Conservation (phyloP, 2,329 filamentous ascomycete species). For the Cytospora paraplurivora region DNA sequence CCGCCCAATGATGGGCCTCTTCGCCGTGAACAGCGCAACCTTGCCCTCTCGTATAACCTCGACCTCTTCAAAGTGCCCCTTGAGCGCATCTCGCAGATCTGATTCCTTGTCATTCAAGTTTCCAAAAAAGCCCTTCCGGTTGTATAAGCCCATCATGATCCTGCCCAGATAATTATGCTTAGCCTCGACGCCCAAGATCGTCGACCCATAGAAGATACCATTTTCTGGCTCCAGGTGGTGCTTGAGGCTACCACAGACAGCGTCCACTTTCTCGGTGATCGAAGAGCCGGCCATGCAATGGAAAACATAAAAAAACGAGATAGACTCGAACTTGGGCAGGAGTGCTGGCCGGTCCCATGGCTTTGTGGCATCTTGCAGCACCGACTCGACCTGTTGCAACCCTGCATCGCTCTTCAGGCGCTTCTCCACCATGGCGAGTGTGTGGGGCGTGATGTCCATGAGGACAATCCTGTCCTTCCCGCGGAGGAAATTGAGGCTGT, state of each 20-base stretch:
- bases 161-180: background rate
- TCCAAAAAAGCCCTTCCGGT: background rate
- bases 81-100: slow-evolving; percentile 4
- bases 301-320: slow-evolving; percentile 4
- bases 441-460: slow-evolving; percentile 6
- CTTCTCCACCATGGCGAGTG: background rate
- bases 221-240: background rate
- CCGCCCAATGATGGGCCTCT: background rate
- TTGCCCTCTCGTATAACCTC: slow-evolving; percentile 2
- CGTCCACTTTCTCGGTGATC: background rate
- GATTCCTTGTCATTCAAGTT: slow-evolving; percentile 1
- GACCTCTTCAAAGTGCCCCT: slow-evolving; percentile 5
- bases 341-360: slow-evolving; percentile 3
- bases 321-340: slow-evolving; percentile 7
- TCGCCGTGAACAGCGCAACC: slow-evolving; percentile 4
- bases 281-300: slow-evolving; percentile 5
- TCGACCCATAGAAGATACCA: slow-evolving; percentile 8
- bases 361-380: slow-evolving; percentile 2
- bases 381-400: background rate
- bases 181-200: slow-evolving; percentile 1
- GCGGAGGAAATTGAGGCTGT: background rate
- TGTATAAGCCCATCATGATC: background rate
- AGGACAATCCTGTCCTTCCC: background rate
- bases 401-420: background rate
- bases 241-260: background rate